Evolutionary conservation across 768 basidiomycete species (phyloP), one percentile per base, ranked within the genome.

Genomic region (Russula ochroleuca): DNA sequence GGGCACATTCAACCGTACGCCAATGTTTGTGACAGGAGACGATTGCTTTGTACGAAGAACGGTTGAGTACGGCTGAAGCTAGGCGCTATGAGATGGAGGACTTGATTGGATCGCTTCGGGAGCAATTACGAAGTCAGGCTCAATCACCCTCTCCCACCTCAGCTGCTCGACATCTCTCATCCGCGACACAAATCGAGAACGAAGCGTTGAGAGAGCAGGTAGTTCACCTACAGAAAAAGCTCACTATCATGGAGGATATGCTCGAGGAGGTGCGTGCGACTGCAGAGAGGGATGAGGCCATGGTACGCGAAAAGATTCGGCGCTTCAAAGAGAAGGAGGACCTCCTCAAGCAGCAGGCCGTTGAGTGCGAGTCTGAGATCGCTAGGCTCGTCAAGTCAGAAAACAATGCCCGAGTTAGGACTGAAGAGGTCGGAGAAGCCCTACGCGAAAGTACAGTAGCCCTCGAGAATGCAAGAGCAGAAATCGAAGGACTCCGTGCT

Each of bases 41-140:
- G 0, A 97, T 97, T 63, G 91, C 92, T 21, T 80, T 97, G 13
- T 98, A 98, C 71, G 96, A 99, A 76, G 92, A 94, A 71, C 85
- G 87, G 41, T 78, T 96, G 6, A 88, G 83, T 62, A 79, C 79
- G 1, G 81, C 85, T 23, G 90, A 94, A 69, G 78, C 78, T 15
- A 81, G 83, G 66, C 83, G 88, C 50, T 91, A 92, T 69, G 92
- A 95, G 68, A 78, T 90, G 64, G 91, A 95, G 69, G 81, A 84
- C 52, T 80, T 78, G 38, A 77, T 90, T 55, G 75, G 81, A 13
- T 70, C 76, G 0, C 76, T 92, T 9, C 86, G 92, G 70, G 81
- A 81, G 33, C 78, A 81, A 65, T 73, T 76, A 38, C 75, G 71
- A 33, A 67, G 67, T 31, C 69, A 73, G 25, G 65, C 73, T 17